phyloP scores from a whole-genome alignment of 805 yeast genomes.

The Jamesozyma jinghongensis region DNA sequence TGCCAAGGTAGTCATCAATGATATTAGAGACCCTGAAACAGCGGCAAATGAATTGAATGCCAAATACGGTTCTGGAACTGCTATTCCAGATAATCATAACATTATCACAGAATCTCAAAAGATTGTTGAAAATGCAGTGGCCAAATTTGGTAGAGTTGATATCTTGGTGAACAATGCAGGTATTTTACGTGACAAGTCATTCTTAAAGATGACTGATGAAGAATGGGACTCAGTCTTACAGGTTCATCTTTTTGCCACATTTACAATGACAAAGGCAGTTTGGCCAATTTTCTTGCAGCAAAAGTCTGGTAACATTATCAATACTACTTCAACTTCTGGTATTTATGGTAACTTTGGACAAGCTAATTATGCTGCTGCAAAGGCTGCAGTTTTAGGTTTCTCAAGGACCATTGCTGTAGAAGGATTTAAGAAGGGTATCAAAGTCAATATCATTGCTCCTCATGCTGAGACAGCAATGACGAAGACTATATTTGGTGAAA shows the following conservation, averaged over 20 bases:
- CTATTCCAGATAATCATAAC: constrained; percentile 76
- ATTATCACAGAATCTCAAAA: constrained; percentile 67
- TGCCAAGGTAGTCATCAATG: constrained; percentile 91
- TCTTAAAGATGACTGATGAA: constrained; percentile 69
- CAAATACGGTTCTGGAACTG: constrained; percentile 59
- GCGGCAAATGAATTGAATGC: constrained; percentile 66
- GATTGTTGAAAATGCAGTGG: constrained; percentile 69
- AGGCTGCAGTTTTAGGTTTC: constrained; percentile 78
- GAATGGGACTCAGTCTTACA: constrained; percentile 77
- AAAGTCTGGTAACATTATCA: constrained; percentile 66
- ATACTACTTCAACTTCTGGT: constrained; percentile 92
- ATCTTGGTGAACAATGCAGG: constrained; percentile 91
- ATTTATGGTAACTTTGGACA: constrained; percentile 97
- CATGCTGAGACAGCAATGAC: constrained; percentile 99
- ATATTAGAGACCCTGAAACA: constrained; percentile 61
- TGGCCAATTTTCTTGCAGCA: constrained; percentile 86
- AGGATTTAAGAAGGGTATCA: constrained; percentile 71
- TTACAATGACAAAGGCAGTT: constrained; percentile 71
- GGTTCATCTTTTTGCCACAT: constrained; percentile 79
- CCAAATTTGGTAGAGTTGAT: constrained; percentile 74
- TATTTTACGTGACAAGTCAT: constrained; percentile 80
- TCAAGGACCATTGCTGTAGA: constrained; percentile 83
- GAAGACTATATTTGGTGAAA: constrained; percentile 67
- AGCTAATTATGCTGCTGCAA: constrained; percentile 91
- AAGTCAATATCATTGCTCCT: constrained; percentile 83